Evolutionary conservation across 768 basidiomycete species (phyloP), one percentile per base, ranked within the genome.

Genomic region (Exidia glandulosa): DNA sequence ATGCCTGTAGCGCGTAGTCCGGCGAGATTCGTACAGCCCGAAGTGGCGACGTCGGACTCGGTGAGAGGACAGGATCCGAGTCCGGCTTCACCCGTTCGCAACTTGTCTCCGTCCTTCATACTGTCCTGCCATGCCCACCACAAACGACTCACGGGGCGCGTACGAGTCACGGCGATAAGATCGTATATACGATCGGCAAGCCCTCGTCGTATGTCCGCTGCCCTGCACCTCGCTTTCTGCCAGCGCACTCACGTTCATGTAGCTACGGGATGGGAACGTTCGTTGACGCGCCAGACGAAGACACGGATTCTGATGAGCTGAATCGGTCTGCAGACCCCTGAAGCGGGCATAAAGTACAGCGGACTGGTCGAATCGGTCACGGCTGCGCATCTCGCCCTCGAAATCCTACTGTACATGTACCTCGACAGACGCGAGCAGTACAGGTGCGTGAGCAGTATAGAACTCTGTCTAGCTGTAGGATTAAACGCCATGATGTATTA

Each of bases 351-450:
- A 13, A 77, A 84, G 27, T 93, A 94, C 68, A 77, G 82, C 48
- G 88, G 88, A 31, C 94, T 96, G 72, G 81, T 85, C 3, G 85
- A 92, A 64, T 85, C 86, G 59, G 80, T 91, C 7, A 94, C 90
- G 2, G 90, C 94, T 16, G 94, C 84, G 90, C 36, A 82, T 96
- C 66, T 93, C 93, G 2, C 94, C 94, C 0, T 89, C 91, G 1
- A 94, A 94, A 30, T 96, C 86, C 73, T 98, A 97, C 73, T 93
- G 90, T 68, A 95, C 95, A 3, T 95, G n/a, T n/a, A n/a, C n/a
- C n/a, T n/a, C 92, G 32, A 94, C 82, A 27, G 94, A 98, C 70
- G 73, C 80, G 3, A 76, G 77, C 32, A 95, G 94, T 41, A 89
- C 83, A 59, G 92, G 92, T 90, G 63, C 59, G 79, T 61, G 16